phyloP scores from a whole-genome alignment of 352 stramenopile species.

The Pythium utonaiense region DNA sequence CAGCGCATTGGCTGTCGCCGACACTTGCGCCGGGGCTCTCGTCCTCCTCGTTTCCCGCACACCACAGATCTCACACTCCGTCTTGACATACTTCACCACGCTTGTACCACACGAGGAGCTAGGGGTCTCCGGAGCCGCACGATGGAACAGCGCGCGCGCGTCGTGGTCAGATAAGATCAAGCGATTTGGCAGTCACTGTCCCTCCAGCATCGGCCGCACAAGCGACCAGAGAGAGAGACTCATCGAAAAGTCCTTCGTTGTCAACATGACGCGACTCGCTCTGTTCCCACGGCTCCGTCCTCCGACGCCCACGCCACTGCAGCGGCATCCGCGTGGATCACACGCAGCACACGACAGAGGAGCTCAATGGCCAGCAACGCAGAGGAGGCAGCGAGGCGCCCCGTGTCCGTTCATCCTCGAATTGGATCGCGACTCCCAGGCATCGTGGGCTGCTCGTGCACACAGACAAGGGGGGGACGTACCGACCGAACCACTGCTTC shows the following conservation, averaged over 20 bases:
- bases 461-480: too few relatives aligned
- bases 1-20: constrained; percentile 7
- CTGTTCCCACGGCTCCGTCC: not conserved
- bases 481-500: constrained; percentile 88
- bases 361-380: not conserved
- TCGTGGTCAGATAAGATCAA: constrained; percentile 81
- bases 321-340: not conserved
- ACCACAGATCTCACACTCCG: not conserved
- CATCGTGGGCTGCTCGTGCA: too few relatives aligned
- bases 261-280: constrained; percentile 12
- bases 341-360: not conserved
- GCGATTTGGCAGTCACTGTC: constrained; percentile 80
- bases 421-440: not conserved
- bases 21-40: constrained; percentile 10
- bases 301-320: not conserved
- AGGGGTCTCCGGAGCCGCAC: not conserved
- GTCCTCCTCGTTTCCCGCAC: not conserved
- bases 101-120: too few relatives aligned
- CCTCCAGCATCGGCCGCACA: not conserved
- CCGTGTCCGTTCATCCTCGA: constrained; percentile 13
- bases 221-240: constrained; percentile 20
- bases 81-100: not conserved
- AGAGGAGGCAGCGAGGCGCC: constrained; percentile 10
- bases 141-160: not conserved
- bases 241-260: constrained; percentile 33